phyloP scores from a whole-genome alignment of 1,284 basidiomycete genomes.

The Ceratobasidium sp. region DNA sequence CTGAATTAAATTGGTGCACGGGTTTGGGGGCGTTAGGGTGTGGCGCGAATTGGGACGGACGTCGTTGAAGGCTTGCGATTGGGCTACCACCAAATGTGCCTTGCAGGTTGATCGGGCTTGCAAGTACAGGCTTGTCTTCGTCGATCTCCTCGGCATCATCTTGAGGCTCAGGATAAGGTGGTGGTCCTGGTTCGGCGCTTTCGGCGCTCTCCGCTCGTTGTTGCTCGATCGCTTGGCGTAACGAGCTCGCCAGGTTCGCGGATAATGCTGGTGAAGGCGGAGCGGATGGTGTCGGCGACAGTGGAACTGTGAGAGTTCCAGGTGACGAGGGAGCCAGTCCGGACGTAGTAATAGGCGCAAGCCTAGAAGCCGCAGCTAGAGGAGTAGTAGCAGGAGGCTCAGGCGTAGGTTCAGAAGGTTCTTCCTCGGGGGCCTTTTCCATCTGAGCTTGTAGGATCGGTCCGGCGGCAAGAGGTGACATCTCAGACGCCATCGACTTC shows the following conservation, averaged over 20 bases:
- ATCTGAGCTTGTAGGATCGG: slow-evolving; percentile 24
- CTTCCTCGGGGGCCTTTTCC: neutral
- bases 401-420: neutral
- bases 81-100: slow-evolving; percentile 26
- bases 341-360: slow-evolving; percentile 27
- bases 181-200: neutral
- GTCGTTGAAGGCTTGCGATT: slow-evolving; percentile 43
- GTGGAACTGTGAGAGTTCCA: slow-evolving; percentile 9
- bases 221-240: slow-evolving; percentile 47
- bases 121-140: slow-evolving; percentile 21
- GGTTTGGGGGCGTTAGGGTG: slow-evolving; percentile 81
- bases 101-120: slow-evolving; percentile 11
- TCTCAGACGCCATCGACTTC: slow-evolving; percentile 4
- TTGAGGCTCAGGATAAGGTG: neutral
- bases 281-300: slow-evolving; percentile 24
- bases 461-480: slow-evolving; percentile 25
- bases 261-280: slow-evolving; percentile 39
- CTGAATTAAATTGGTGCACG: slow-evolving; percentile 61
- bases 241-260: slow-evolving; percentile 40
- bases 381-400: neutral
- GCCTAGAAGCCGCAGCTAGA: neutral
- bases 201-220: slow-evolving; percentile 15
- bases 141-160: slow-evolving; percentile 10
- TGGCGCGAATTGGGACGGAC: slow-evolving; percentile 66
- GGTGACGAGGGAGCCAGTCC: slow-evolving; percentile 2